A percentile compares a stretch with the other conserved stretches of the same genome.
These are phyloP conservation scores for Tolypocladium guangdongense DNA, from an alignment of 2,329 filamentous ascomycete species.

Conservation along the genomic window DNA sequence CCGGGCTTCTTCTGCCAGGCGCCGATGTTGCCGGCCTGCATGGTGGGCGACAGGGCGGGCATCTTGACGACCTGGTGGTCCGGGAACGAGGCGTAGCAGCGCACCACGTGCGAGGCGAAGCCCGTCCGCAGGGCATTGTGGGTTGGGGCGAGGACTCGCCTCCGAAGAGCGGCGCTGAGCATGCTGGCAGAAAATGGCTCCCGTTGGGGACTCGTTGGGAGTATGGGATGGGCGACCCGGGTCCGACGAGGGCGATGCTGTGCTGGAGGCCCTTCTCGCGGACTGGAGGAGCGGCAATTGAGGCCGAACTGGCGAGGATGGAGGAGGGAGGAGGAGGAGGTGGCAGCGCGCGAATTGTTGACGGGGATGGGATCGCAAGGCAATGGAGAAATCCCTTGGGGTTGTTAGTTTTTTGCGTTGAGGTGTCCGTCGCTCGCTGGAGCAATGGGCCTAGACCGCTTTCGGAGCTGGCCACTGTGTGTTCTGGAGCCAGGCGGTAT, in stretches of 20 bases:
- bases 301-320: slow-evolving; percentile 5
- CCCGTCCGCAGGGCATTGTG: slow-evolving; percentile 39
- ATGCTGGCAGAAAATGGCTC: slow-evolving; percentile 30
- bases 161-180: slow-evolving; percentile 53
- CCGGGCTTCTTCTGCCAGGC: slow-evolving; percentile 96
- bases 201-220: slow-evolving; percentile 6
- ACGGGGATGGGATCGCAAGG: slow-evolving; percentile 19
- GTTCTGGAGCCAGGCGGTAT: no score
- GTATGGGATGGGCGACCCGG: slow-evolving; percentile 2
- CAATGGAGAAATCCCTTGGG: slow-evolving; percentile 24
- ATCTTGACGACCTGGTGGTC: slow-evolving; percentile 93
- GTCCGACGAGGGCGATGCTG: slow-evolving; percentile 6
- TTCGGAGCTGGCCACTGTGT: slow-evolving; percentile 9
- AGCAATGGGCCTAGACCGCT: slow-evolving; percentile 20
- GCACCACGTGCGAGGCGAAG: slow-evolving; percentile 43
- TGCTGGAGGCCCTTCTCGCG: slow-evolving; percentile 2
- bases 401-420: slow-evolving; percentile 29
- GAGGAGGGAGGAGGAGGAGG: slow-evolving; percentile 8
- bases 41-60: slow-evolving; percentile 95
- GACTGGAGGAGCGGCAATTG: slow-evolving; percentile 1
- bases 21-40: slow-evolving; percentile 94
- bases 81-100: slow-evolving; percentile 75
- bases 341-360: slow-evolving; percentile 19
- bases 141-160: slow-evolving; percentile 45
- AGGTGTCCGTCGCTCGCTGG: slow-evolving; percentile 26